Base-by-base conservation (phyloP, 257 asterid species). In the Solanum chilense region DNA sequence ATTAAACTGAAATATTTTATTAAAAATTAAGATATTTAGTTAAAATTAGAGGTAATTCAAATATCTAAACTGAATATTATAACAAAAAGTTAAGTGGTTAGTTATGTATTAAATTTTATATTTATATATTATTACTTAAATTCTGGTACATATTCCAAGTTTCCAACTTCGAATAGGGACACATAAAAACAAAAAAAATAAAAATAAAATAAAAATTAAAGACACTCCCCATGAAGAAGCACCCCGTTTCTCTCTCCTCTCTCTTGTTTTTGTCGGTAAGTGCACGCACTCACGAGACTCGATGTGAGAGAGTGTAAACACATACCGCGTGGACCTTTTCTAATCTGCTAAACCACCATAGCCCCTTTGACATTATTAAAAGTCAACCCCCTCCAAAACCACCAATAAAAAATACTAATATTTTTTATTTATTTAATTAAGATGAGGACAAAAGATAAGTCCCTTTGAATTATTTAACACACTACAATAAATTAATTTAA, bases 321-420 rank as follows among this genome's bases (percentile, higher is more conserved):
- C 89, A 89, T 76, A 91, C 90, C 95, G 97, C 91, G 97, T 95
- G 87, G 96, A 94, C 97, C 86, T 87, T 84, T 87, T 90, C 91
- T 42, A 78, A 45, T 14, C 2, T 77, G 41, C 84, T 29, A 80
- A 47, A 80, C 18, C 10, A 27, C 9, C 27, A 52, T 23, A 4
- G 69, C 86, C 89, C 89, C 89, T 94, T 95, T 95, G 98, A 95
- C 98, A 91, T 35, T 86, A 18, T 3, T 0, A 0, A 0, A 21
- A 86, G 98, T 94, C 98, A 95, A 92, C 93, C 91, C 83, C 87
- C 86, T 10, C 77, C 12, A 42, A 31, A 87, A 82, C 10, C 44
- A 2, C 39, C 52, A 20, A 18, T 27, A 15, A 27, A 62, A 90
- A 86, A 12, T 18, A 70, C 69, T 7, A 42, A 35, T 49, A 18